Evolutionary conservation across 441 rosid genomes (phyloP), one percentile per base, ranked within the genome.

Genomic region (Arabidopsis lyrata): DNA sequence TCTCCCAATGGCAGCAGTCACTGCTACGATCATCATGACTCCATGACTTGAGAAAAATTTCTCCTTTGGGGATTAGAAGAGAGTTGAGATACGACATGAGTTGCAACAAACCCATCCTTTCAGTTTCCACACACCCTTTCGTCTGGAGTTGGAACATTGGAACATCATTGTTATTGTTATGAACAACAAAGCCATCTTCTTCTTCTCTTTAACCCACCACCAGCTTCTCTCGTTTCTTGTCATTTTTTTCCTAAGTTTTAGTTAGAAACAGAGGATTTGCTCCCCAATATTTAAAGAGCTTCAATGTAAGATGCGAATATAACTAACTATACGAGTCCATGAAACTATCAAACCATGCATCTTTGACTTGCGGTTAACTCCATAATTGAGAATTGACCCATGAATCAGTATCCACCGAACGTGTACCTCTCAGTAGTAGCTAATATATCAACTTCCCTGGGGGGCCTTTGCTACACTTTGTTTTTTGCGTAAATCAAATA

Each of bases 71-170:
- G 35, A 22, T 22, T 22, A 34, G 36, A 34, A 34, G 36, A 34
- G 36, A 34, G 36, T 29, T 3, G 57, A 65, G 16, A 18, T 13
- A 49, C 12, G 58, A 49, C 57, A 49, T 65, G 70, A 49, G 56
- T 14, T 48, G 58, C 44, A 65, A 35, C 31, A 69, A 18, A 32
- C 55, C 63, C n/a, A 24, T 45, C 36, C 58, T 15, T 47, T 69
- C 74, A 50, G 50, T 62, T 48, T 63, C 62, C 22, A 24, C 36
- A 60, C 69, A 63, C 39, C 69, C 62, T 39, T 67, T 54, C 18
- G 15, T 41, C 11, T 34, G 36, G 36, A 34, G 7, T 34, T 34
- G 36, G 36, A 63, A 39, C 3, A 29, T 34, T 34, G 36, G 36
- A 63, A 39, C 3, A 29, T 63, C 53, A 44, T 27, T 5, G 5